Percentiles rank a stretch among this genome's conserved stretches.
These are phyloP conservation scores for Saccharata proteae DNA, from an alignment of 2,329 filamentous ascomycete species.

Conservation along the genomic window DNA sequence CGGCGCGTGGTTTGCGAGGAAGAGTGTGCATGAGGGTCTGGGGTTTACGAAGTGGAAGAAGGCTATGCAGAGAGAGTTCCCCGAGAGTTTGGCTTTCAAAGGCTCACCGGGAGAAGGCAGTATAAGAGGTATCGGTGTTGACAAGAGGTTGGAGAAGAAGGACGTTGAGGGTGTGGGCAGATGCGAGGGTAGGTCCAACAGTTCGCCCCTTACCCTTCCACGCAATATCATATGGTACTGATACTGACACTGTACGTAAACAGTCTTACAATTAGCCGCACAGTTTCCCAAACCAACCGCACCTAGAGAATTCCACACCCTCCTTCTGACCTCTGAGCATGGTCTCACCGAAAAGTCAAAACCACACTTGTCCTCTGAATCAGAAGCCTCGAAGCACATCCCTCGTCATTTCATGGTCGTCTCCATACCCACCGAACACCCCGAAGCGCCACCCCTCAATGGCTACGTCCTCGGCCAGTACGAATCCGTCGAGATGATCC, in stretches of 20 bases:
- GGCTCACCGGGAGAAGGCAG: constrained; percentile 59
- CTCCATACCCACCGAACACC: constrained; percentile 71
- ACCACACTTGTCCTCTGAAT: constrained; percentile 12
- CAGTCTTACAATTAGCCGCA: constrained; percentile 75
- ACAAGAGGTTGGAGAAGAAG: constrained; percentile 56
- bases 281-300: constrained; percentile 84
- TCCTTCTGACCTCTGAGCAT: constrained; percentile 55
- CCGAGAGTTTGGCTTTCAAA: constrained; percentile 60
- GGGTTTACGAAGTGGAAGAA: constrained; percentile 66
- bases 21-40: constrained; percentile 69
- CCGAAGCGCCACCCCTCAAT: constrained; percentile 54
- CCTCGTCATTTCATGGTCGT: constrained; percentile 73
- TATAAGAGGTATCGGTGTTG: constrained; percentile 75
- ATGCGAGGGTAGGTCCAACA: constrained; percentile 43
- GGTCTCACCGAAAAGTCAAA: constrained; percentile 37
- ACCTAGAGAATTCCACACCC: constrained; percentile 74
- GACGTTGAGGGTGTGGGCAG: constrained; percentile 48
- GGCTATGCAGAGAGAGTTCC: constrained; percentile 68
- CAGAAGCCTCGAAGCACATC: constrained; percentile 24
- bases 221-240: not conserved
- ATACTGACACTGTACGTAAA: not conserved
- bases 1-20: constrained; percentile 79
- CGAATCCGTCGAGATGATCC: constrained; percentile 82
- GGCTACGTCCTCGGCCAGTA: constrained; percentile 78
- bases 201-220: not conserved